Evolutionary conservation across 805 yeast genomes (phyloP), one percentile per base, ranked within the genome.

Genomic region (Cephaloascus fragrans): DNA sequence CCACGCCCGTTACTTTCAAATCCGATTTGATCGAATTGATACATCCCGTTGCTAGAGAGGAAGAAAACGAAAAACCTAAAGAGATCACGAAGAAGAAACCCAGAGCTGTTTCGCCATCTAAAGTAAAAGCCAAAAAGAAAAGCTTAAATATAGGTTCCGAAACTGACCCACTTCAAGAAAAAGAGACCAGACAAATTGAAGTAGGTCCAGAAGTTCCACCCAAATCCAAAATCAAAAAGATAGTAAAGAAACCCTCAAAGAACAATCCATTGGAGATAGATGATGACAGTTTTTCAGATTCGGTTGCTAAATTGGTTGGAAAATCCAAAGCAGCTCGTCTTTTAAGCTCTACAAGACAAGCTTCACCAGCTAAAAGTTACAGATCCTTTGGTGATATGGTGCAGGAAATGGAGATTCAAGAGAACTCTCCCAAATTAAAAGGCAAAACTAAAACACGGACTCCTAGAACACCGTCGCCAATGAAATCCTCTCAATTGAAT

Each of bases 321-420:
- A 23, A 23, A 8, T 23, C 28, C 28, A 23, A 23, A 23, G 28
- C 28, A 8, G 28, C 28, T 8, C 28, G 28, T 23, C 12, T 23
- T 6, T 23, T 23, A 23, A 23, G 12, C 28, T 23, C 28, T 8
- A 8, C 28, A 23, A 23, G 10, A 8, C 28, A 23, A 23, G 6
- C 28, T 6, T 8, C 17, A 32, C 34, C 34, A 15, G 14, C 34
- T n/a, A 32, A 42, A 33, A 39, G 42, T 23, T 44, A 51, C 3
- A 44, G 55, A 18, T 44, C 35, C 29, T 47, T 39, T 16, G 57
- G 49, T 9, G 57, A 52, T 31, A 29, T 51, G 3, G 38, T 50
- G 41, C 43, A 43, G 20, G 39, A 44, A 4, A 19, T 32, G 2
- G n/a, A 12, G 10, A 38, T 41, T 17, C 34, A 34, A 2, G 45